These are phyloP conservation scores for Taphrina confusa DNA, from an alignment of 1,139 yeast species.

Conservation along the genomic window DNA sequence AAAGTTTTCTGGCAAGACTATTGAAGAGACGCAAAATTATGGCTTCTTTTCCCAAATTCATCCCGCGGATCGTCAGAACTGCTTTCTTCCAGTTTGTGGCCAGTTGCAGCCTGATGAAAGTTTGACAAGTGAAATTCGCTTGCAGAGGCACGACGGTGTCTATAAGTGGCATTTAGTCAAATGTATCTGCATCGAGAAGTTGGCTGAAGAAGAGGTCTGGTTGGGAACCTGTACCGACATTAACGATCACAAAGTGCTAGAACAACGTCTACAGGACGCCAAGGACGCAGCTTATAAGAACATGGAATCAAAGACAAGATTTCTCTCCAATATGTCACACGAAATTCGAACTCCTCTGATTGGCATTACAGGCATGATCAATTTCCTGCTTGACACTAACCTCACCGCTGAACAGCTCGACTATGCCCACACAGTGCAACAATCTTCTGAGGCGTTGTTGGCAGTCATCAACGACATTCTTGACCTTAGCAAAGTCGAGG, in stretches of 20 bases:
- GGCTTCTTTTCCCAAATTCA: slow-evolving; percentile 44
- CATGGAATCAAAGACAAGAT: slow-evolving; percentile 40
- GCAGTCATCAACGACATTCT: slow-evolving; percentile 79
- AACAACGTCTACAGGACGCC: slow-evolving; percentile 67
- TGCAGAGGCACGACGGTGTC: slow-evolving; percentile 45
- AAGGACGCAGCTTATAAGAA: slow-evolving; percentile 45
- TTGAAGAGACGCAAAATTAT: slow-evolving; percentile 44
- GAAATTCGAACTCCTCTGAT: slow-evolving; percentile 89
- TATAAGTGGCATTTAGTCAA: slow-evolving; percentile 46
- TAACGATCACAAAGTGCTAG: slow-evolving; percentile 48
- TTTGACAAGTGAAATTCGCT: slow-evolving; percentile 40
- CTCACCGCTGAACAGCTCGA: slow-evolving; percentile 77
- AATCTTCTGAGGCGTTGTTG: slow-evolving; percentile 71
- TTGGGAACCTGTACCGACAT: slow-evolving; percentile 47
- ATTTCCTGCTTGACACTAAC: slow-evolving; percentile 82
- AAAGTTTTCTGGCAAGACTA: slow-evolving; percentile 45
- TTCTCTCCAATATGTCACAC: slow-evolving; percentile 49
- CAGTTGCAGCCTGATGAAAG: slow-evolving; percentile 38
- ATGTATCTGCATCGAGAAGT: slow-evolving; percentile 45
- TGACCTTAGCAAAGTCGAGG: slow-evolving; percentile 80
- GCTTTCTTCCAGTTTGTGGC: slow-evolving; percentile 41
- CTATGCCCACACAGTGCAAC: slow-evolving; percentile 77
- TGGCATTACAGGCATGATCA: slow-evolving; percentile 92
- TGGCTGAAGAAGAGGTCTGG: slow-evolving; percentile 44
- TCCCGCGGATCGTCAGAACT: slow-evolving; percentile 45